Conservation (phyloP, 2,329 filamentous ascomycete genomes). For the Colletotrichum paranaense region DNA sequence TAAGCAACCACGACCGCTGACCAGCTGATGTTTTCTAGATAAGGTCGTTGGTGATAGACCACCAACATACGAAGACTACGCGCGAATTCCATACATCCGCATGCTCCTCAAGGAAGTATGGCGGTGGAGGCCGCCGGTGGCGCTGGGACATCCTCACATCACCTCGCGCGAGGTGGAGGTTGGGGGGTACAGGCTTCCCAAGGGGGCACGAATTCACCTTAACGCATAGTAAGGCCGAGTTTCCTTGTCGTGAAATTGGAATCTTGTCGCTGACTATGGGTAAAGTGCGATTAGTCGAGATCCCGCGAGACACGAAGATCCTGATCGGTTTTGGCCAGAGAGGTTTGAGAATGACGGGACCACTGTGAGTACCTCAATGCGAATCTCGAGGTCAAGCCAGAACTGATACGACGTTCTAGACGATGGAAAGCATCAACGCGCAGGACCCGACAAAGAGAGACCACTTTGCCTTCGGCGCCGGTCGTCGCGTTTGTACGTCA, state of each 20-base stretch:
- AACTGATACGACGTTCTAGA: background rate
- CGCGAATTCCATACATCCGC: background rate
- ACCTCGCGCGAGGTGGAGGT: slow-evolving; percentile 1
- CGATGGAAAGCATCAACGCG: slow-evolving; percentile 13
- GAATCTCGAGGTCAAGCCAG: too few relatives aligned
- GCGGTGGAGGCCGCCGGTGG: slow-evolving; percentile 5
- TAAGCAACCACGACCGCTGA: accelerated
- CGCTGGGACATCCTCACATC: slow-evolving; percentile 16
- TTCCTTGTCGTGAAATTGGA: background rate
- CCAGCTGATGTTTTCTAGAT: background rate
- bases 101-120: slow-evolving; percentile 24
- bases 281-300: slow-evolving; percentile 10
- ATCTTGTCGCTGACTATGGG: background rate
- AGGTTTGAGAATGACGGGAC: background rate
- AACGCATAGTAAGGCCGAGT: slow-evolving; percentile 7
- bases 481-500: slow-evolving; percentile 38
- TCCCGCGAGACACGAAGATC: slow-evolving; percentile 1
- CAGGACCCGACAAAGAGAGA: slow-evolving; percentile 42
- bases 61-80: background rate
- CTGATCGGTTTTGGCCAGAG: slow-evolving; percentile 9
- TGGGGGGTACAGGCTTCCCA: slow-evolving; percentile 1
- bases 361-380: background rate
- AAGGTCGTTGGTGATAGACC: background rate
- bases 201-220: slow-evolving; percentile 5
- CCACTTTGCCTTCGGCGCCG: slow-evolving; percentile 45